Evolutionary conservation across 1,284 basidiomycete species (phyloP).

Genomic region (Coriolopsis trogii): DNA sequence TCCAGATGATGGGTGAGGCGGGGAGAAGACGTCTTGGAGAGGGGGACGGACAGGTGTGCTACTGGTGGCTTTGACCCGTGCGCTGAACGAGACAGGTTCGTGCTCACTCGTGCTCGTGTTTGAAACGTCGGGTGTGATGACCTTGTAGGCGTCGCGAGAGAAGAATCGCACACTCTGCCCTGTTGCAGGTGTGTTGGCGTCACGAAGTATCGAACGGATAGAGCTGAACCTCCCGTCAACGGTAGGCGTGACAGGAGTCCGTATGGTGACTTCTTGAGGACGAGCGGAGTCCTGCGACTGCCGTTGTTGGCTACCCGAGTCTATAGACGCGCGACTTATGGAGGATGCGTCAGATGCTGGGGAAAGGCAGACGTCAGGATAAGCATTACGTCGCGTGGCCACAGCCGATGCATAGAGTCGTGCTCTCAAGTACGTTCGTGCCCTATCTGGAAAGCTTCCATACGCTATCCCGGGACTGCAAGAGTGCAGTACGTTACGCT

Average conservation of each 20-base stretch:
- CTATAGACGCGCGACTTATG: constrained; percentile 40
- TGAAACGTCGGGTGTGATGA: constrained; percentile 66
- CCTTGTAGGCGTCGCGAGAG: constrained; percentile 63
- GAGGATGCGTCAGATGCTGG: constrained; percentile 50
- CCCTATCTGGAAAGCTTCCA: background rate
- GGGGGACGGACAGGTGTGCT: constrained; percentile 30
- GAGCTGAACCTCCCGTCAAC: constrained; percentile 40
- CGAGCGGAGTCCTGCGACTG: constrained; percentile 28
- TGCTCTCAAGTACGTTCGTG: background rate
- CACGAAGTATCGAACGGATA: constrained; percentile 69
- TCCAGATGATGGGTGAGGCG: constrained; percentile 31
- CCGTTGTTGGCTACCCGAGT: constrained; percentile 28
- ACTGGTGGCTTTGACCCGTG: constrained; percentile 14
- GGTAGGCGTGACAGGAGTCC: constrained; percentile 31
- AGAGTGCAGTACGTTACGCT: background rate
- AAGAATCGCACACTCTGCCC: constrained; percentile 77
- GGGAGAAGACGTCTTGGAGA: constrained; percentile 37
- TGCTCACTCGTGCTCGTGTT: constrained; percentile 46
- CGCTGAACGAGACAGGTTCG: constrained; percentile 23
- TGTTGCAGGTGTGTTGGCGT: constrained; percentile 70
- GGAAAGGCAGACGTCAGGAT: background rate
- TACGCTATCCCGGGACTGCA: too few species aligned
- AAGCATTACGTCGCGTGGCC: too few species aligned
- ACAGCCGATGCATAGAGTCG: too few species aligned
- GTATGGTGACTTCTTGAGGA: constrained; percentile 24